Percentiles rank a stretch among this genome's conserved stretches.
phyloP scores from a whole-genome alignment of 345 rosid species.

The Gossypium rotundifolium region DNA sequence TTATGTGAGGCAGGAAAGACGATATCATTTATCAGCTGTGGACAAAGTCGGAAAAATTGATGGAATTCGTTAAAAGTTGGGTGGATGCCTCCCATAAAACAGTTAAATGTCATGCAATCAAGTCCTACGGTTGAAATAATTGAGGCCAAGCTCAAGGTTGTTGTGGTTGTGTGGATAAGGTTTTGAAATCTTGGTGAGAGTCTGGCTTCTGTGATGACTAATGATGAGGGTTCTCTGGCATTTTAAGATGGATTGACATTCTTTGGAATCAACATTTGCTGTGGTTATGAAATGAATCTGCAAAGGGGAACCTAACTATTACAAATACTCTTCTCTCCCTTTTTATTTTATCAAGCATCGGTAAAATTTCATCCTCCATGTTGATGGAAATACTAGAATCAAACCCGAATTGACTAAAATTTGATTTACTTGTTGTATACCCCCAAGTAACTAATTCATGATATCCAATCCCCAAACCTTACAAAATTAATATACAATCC shows the following conservation, averaged over 20 bases:
- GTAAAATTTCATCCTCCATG: background rate
- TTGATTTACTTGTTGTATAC: conserved; percentile 30
- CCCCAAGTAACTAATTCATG: conserved; percentile 34
- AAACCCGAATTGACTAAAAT: conserved; percentile 20
- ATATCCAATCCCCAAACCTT: conserved; percentile 63
- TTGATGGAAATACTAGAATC: background rate
- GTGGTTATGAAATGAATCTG: conserved; percentile 50
- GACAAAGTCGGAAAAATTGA: conserved; percentile 63
- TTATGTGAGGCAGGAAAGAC: no score
- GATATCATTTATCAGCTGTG: conserved; percentile 38
- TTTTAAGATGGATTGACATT: conserved; percentile 61
- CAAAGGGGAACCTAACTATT: no score
- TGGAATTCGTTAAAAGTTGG: conserved; percentile 62
- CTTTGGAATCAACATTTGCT: conserved; percentile 65
- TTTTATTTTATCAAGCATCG: background rate
- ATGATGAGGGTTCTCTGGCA: background rate
- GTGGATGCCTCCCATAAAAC: conserved; percentile 60
- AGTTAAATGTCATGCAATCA: conserved; percentile 27
- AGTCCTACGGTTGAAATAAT: conserved; percentile 27
- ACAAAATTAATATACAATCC: conserved; percentile 84
- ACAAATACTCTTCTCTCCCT: no score
- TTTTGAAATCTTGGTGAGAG: conserved; percentile 31
- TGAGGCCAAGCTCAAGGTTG: conserved; percentile 43
- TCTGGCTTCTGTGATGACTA: no score
- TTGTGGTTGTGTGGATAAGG: conserved; percentile 58